Percentiles rank a stretch among this genome's conserved stretches.
Conservation (phyloP, 495 filamentous ascomycete genomes). For the Neurospora hispaniola region DNA sequence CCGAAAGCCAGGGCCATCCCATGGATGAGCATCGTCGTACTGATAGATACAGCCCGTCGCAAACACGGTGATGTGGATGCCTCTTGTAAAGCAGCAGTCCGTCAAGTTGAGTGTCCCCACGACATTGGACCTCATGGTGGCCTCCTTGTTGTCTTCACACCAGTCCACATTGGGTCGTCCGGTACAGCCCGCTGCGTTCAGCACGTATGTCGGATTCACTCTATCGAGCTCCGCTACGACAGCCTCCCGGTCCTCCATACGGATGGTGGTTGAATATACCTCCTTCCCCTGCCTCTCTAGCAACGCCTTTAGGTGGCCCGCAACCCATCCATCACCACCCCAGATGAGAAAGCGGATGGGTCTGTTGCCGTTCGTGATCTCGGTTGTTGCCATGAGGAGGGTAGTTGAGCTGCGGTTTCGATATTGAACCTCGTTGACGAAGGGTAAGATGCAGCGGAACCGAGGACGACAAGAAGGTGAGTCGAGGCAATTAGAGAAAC, state of each 20-base stretch:
- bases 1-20: conserved; percentile 46
- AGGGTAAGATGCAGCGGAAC: background rate
- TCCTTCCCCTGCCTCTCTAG: conserved; percentile 51
- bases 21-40: conserved; percentile 47
- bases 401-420: background rate
- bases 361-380: conserved; percentile 10
- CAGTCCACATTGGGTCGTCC: conserved; percentile 60
- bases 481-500: background rate
- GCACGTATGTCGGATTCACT: conserved; percentile 50
- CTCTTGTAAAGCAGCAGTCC: conserved; percentile 45
- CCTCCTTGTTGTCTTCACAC: conserved; percentile 58
- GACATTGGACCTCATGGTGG: conserved; percentile 53
- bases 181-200: conserved; percentile 56
- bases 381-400: conserved; percentile 16
- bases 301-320: conserved; percentile 52
- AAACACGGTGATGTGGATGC: conserved; percentile 52
- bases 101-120: conserved; percentile 52
- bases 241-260: conserved; percentile 50
- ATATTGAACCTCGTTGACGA: background rate
- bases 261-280: conserved; percentile 44
- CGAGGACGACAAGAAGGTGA: background rate
- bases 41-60: conserved; percentile 56
- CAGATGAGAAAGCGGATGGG: conserved; percentile 45
- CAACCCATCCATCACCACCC: conserved; percentile 54
- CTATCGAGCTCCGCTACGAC: conserved; percentile 44